These are phyloP conservation scores for Mycena olivaceomarginata DNA, from an alignment of 768 basidiomycete species.

Conservation along the genomic window DNA sequence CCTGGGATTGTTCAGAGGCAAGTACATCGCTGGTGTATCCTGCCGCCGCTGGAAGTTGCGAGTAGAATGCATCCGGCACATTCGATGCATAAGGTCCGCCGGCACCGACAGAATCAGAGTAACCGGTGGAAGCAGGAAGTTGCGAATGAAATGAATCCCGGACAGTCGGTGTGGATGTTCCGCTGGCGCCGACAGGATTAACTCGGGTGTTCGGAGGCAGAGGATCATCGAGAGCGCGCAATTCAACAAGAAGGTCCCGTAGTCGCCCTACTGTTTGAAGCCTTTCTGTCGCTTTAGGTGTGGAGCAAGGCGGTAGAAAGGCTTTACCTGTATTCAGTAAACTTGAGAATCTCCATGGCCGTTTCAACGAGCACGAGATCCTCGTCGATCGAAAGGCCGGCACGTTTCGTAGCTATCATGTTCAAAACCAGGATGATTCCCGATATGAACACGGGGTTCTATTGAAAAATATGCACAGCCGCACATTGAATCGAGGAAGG, in stretches of 20 bases:
- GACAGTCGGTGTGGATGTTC: not conserved
- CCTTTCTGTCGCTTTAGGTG: not conserved
- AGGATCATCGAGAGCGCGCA: not conserved
- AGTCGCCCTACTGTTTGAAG: slow-evolving; percentile 15
- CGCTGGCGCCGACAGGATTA: not conserved
- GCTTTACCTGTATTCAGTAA: slow-evolving; percentile 29
- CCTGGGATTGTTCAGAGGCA: not conserved
- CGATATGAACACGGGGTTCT: slow-evolving; percentile 38
- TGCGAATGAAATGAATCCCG: not conserved
- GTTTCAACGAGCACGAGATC: slow-evolving; percentile 10
- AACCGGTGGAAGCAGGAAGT: not conserved
- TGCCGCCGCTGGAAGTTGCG: not conserved
- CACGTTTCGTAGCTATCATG: slow-evolving; percentile 28
- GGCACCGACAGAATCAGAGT: not conserved
- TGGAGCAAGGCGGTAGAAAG: not conserved
- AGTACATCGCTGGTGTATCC: not conserved
- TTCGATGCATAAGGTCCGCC: not conserved
- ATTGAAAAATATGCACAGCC: not conserved
- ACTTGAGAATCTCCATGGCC: slow-evolving; percentile 33
- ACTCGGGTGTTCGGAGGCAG: not conserved
- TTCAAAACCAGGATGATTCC: slow-evolving; percentile 36
- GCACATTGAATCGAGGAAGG: not conserved
- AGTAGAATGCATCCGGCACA: slow-evolving; percentile 1
- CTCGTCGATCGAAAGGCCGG: slow-evolving; percentile 20
- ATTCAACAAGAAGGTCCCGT: not conserved